Conservation (phyloP, 202 grass and related monocot genomes). For the Setaria italica region DNA sequence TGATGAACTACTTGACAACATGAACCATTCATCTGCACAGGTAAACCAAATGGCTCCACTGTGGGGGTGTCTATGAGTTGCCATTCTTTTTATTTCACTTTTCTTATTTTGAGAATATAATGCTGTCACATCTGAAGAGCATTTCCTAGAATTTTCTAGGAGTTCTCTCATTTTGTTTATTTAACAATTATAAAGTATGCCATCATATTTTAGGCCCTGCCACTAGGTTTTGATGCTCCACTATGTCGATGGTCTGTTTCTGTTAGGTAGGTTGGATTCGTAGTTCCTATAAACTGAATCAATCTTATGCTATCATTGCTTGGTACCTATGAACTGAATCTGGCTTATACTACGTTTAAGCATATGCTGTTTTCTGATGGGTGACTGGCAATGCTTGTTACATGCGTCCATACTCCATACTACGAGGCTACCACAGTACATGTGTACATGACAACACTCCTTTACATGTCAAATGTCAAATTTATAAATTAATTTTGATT, state of each 20-base stretch:
- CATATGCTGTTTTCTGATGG: constrained; percentile 10
- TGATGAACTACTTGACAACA: constrained; percentile 84
- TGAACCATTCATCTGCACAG: constrained; percentile 90
- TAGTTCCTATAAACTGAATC: constrained; percentile 26
- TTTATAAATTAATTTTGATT: constrained; percentile 23
- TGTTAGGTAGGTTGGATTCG: not conserved
- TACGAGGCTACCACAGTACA: no score
- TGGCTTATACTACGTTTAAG: not conserved
- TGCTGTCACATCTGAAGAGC: not conserved
- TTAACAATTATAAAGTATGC: constrained; percentile 14
- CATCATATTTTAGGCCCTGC: not conserved
- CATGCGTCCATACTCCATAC: not conserved
- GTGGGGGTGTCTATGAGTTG: constrained; percentile 1
- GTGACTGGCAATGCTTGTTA: not conserved
- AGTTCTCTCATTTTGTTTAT: not conserved
- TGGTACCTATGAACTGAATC: not conserved
- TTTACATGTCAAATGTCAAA: constrained; percentile 31
- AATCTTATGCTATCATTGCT: constrained; percentile 21
- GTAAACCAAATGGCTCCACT: constrained; percentile 52
- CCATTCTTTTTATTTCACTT: constrained; percentile 23
- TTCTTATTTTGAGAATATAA: constrained; percentile 28
- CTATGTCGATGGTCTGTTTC: not conserved
- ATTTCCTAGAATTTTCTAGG: not conserved
- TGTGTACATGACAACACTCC: not conserved
- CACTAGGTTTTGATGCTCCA: constrained; percentile 32